Evolutionary conservation across 2,329 filamentous ascomycete species (phyloP).

Genomic region (Trichoderma sp.): DNA sequence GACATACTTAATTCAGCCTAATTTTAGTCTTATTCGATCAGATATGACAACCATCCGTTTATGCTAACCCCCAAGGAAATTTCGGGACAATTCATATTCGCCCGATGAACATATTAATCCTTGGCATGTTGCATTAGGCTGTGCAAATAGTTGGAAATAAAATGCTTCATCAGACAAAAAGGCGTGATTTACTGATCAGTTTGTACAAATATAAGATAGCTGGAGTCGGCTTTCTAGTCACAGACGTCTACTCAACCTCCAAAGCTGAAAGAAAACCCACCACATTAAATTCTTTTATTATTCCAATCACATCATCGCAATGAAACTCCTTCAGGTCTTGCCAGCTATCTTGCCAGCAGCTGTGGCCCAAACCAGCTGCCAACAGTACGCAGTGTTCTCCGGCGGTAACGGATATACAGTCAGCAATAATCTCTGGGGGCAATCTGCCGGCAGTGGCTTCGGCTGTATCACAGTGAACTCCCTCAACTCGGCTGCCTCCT

Average conservation of each 20-base stretch:
- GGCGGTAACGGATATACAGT: neutral
- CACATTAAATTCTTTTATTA: neutral
- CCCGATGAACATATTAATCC: neutral
- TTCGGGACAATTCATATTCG: neutral
- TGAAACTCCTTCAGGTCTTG: neutral
- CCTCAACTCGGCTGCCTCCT: neutral
- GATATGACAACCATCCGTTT: neutral
- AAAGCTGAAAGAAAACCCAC: neutral
- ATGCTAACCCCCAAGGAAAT: too few species aligned
- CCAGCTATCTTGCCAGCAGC: neutral
- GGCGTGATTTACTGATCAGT: neutral
- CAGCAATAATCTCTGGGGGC: slow-evolving; percentile 9
- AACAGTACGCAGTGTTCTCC: neutral
- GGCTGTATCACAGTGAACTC: neutral
- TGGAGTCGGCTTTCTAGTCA: neutral
- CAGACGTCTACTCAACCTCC: neutral
- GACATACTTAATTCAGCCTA: neutral
- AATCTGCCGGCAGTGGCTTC: neutral
- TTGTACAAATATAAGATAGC: neutral
- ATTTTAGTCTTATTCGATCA: neutral
- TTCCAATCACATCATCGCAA: neutral
- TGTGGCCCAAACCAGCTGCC: slow-evolving; percentile 1
- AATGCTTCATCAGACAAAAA: neutral
- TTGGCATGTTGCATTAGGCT: neutral
- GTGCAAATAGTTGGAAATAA: neutral